phyloP scores from a whole-genome alignment of 2,329 filamentous ascomycete genomes.

The Colletotrichum sp. region DNA sequence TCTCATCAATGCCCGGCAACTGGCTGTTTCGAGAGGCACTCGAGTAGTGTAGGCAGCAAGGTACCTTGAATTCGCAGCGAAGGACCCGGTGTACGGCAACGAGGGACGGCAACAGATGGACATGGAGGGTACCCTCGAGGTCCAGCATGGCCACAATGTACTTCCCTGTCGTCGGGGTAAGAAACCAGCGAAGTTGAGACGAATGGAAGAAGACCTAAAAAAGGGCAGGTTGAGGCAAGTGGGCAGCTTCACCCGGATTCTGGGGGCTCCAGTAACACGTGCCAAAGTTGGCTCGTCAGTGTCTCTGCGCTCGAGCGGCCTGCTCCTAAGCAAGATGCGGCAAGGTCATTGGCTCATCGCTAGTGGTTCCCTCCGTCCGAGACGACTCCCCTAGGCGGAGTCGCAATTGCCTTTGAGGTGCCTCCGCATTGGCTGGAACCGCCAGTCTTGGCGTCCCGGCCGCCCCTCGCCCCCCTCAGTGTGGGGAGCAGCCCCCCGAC shows the following conservation, averaged over 20 bases:
- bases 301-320: neutral
- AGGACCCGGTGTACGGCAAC: neutral
- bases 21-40: neutral
- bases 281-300: neutral
- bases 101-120: neutral
- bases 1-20: constrained; percentile 1
- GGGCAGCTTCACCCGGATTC: neutral
- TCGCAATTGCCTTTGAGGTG: constrained; percentile 10
- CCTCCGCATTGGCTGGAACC: constrained; percentile 19
- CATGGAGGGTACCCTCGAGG: neutral
- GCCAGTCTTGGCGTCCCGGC: constrained; percentile 2
- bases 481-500: constrained; percentile 13
- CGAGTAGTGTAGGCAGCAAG: neutral
- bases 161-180: neutral
- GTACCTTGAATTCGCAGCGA: neutral
- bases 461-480: constrained; percentile 15
- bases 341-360: neutral
- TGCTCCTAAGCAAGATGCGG: neutral
- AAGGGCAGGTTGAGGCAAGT: neutral
- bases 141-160: neutral
- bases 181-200: neutral
- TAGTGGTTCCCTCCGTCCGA: constrained; percentile 24
- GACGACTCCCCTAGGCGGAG: constrained; percentile 15
- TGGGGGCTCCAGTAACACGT: constrained; percentile 6
- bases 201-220: neutral